These are phyloP conservation scores for Colletotrichum cordylinicola DNA, from an alignment of 2,329 filamentous ascomycete species.

Conservation along the genomic window DNA sequence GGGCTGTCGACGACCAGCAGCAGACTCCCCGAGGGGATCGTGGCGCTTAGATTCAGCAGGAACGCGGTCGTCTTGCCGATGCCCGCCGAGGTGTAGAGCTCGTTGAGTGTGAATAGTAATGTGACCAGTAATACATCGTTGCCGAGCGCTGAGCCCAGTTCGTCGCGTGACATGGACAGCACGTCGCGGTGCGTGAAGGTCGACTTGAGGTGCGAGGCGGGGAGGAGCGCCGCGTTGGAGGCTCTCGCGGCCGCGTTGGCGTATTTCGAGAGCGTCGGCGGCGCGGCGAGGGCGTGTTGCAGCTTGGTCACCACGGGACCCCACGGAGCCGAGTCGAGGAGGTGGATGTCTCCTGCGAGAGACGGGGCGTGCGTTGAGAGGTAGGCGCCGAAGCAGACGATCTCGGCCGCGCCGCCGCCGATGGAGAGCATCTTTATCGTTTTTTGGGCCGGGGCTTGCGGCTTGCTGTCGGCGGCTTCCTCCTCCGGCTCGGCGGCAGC, in stretches of 20 bases:
- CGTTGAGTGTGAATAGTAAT: constrained; percentile 93
- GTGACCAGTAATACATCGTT: constrained; percentile 67
- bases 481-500: background rate
- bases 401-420: constrained; percentile 67
- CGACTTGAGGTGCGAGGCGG: constrained; percentile 39
- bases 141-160: constrained; percentile 38
- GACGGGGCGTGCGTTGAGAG: constrained; percentile 28
- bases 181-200: constrained; percentile 55
- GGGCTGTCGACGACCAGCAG: constrained; percentile 91
- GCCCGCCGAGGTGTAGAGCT: constrained; percentile 83
- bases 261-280: constrained; percentile 57
- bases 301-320: constrained; percentile 64
- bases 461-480: background rate
- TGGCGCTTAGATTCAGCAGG: constrained; percentile 70
- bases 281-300: constrained; percentile 56
- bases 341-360: constrained; percentile 52
- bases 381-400: constrained; percentile 59
- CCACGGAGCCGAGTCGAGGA: constrained; percentile 90
- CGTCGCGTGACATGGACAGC: constrained; percentile 43
- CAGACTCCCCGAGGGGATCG: constrained; percentile 63
- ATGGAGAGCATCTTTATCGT: constrained; percentile 51
- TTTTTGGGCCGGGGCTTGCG: background rate
- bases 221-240: constrained; percentile 50
- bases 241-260: constrained; percentile 52
- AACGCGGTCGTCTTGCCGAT: constrained; percentile 77